Conservation (phyloP, 768 basidiomycete genomes). For the Suillus subaureus region DNA sequence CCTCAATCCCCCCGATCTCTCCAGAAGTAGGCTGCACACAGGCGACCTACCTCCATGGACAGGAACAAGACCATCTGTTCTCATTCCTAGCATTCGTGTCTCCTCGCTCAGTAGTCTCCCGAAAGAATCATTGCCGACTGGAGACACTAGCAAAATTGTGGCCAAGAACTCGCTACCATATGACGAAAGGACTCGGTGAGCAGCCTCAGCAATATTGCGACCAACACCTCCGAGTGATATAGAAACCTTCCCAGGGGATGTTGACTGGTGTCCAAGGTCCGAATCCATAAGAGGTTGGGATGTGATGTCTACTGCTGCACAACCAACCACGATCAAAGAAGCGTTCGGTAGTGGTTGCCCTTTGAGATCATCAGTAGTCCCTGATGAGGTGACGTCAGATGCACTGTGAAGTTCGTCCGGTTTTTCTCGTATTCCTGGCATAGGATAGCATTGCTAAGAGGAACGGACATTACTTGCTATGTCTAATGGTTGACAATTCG, state of each 20-base stretch:
- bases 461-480: conserved; percentile 3
- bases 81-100: conserved; percentile 67
- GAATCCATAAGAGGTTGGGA: conserved; percentile 45
- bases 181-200: conserved; percentile 61
- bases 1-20: conserved; percentile 66
- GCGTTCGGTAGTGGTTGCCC: neutral
- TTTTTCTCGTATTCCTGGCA: conserved; percentile 8
- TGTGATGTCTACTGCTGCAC: conserved; percentile 89
- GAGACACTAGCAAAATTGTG: conserved; percentile 67
- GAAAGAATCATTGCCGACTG: conserved; percentile 77
- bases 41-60: conserved; percentile 55
- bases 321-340: conserved; percentile 75
- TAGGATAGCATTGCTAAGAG: conserved; percentile 9
- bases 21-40: conserved; percentile 86
- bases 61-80: conserved; percentile 75
- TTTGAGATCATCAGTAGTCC: neutral
- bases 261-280: conserved; percentile 57
- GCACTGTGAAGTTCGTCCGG: neutral
- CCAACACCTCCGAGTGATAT: conserved; percentile 87
- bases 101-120: conserved; percentile 66
- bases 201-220: conserved; percentile 93
- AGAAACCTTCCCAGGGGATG: conserved; percentile 74
- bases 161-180: conserved; percentile 22
- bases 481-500: conserved; percentile 1
- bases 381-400: neutral